A percentile compares a stretch with the other conserved stretches of the same genome.
Evolutionary conservation across 169 alveolate genomes (phyloP).

Genomic region (Ichthyophthirius multifiliis): DNA sequence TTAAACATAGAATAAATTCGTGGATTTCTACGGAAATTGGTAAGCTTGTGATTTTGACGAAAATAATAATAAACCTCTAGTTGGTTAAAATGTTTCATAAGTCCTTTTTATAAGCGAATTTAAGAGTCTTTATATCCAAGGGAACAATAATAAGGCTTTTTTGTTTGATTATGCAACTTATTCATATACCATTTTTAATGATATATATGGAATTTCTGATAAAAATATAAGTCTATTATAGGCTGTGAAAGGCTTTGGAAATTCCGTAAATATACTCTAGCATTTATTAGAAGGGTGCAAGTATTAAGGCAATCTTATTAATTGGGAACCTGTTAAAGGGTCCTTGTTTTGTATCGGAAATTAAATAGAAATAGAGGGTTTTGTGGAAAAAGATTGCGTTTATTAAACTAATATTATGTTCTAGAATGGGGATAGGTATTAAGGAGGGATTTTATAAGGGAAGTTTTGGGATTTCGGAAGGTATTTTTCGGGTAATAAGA

Average conservation of each 20-base stretch:
- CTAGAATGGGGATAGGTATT: neutral
- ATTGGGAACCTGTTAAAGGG: neutral
- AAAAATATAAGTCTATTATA: neutral
- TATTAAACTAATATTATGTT: neutral
- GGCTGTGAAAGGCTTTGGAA: neutral
- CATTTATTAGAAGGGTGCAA: constrained; percentile 1
- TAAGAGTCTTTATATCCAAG: neutral
- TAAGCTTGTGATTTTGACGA: neutral
- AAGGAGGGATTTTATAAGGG: neutral
- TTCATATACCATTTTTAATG: neutral
- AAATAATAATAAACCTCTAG: neutral
- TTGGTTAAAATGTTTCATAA: neutral
- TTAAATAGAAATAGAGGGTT: neutral
- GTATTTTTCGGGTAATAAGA: neutral
- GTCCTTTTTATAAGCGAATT: neutral
- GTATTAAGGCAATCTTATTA: neutral
- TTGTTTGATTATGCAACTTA: neutral
- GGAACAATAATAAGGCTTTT: neutral
- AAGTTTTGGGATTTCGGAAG: constrained; percentile 6
- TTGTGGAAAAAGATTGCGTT: neutral
- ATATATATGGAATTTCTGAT: neutral
- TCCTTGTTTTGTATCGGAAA: neutral
- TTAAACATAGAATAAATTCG: neutral
- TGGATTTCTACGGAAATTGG: neutral
- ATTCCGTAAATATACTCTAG: neutral